Base-by-base conservation (phyloP, 1,284 basidiomycete genomes). In the Ustilago vetiveriae region DNA sequence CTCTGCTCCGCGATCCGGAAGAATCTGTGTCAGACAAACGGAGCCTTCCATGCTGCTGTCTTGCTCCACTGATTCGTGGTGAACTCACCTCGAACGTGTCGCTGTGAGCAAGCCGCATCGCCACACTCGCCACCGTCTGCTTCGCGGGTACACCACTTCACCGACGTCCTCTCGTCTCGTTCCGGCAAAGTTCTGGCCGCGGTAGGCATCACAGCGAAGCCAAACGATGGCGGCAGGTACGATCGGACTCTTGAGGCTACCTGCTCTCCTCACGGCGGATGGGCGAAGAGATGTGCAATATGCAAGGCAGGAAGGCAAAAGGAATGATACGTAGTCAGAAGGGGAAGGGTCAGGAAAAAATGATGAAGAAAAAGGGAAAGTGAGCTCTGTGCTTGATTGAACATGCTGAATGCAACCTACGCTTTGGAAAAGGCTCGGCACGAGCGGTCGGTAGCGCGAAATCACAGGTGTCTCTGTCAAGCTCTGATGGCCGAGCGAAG, bases 351-450 rank as follows among this genome's bases (percentile, higher is more conserved):
- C 11, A 16, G 19, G 26, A 33, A 8, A 35, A 22, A 9, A 21
- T 14, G 14, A 17, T n/a, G 24, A 29, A 13, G 13, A 29, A 50
- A 5, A 21, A 38, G 39, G 11, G 22, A 3, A 35, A 27, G 44
- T 48, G 40, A 52, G 47, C 32, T 37, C 32, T 40, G 24, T 47
- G 24, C 36, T 39, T 8, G 38, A 17, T 17, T 42, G 9, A 8
- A 1, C 19, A 17, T 4, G 10, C 17, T n/a, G 9, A 3, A 32
- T 21, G 14, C 11, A 16, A 64, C 62, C 50, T 65, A 65, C 62
- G 54, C 50, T 65, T 44, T 49, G 47, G 8, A 65, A 54, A 21
- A 65, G 36, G 48, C 50, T 65, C 55, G 62, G 62, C 42, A 65
- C 62, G 54, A 65, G 45, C 8, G 62, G 62, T 53, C 45, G 40